These are phyloP conservation scores for Pestalotiopsis sp. DNA, from an alignment of 2,329 filamentous ascomycete genomes.

Conservation along the genomic window DNA sequence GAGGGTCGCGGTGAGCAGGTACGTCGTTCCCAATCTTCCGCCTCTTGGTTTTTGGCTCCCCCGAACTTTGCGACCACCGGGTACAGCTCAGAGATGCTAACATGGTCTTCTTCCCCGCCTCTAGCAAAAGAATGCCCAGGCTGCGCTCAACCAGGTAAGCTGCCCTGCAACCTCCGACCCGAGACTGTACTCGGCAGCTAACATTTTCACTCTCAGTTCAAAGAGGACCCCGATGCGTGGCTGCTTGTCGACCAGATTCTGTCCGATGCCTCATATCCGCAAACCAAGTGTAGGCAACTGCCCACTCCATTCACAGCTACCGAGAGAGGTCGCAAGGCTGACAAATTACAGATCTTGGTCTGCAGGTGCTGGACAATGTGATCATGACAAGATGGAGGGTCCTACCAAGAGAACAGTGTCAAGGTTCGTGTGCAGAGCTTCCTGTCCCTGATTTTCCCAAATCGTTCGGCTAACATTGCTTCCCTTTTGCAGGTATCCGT, in stretches of 20 bases:
- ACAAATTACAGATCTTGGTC: constrained; percentile 70
- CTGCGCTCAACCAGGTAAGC: constrained; percentile 85
- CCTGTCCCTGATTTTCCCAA: background rate
- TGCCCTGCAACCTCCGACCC: constrained; percentile 39
- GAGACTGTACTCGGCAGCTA: constrained; percentile 94
- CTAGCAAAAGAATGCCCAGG: constrained; percentile 95
- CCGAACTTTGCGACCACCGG: constrained; percentile 11
- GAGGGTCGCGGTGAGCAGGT: constrained; percentile 94
- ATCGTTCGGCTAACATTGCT: constrained; percentile 7
- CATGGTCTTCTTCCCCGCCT: constrained; percentile 35
- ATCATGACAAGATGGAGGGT: constrained; percentile 99
- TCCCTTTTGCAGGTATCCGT: constrained; percentile 71
- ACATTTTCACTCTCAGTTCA: constrained; percentile 66
- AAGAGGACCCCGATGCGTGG: constrained; percentile 98
- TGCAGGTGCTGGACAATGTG: constrained; percentile 97
- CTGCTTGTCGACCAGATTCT: constrained; percentile 96
- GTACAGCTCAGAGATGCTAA: constrained; percentile 33
- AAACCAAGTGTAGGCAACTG: constrained; percentile 83
- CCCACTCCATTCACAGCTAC: background rate
- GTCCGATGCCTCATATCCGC: constrained; percentile 85
- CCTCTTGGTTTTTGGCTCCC: background rate
- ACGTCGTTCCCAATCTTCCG: constrained; percentile 36
- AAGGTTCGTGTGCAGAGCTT: constrained; percentile 56
- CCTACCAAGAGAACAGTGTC: constrained; percentile 90
- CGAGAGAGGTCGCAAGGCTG: constrained; percentile 18